Evolutionary conservation across 139 green algal species (phyloP), one percentile per base, ranked within the genome.

Genomic region (Micractinium conductrix): DNA sequence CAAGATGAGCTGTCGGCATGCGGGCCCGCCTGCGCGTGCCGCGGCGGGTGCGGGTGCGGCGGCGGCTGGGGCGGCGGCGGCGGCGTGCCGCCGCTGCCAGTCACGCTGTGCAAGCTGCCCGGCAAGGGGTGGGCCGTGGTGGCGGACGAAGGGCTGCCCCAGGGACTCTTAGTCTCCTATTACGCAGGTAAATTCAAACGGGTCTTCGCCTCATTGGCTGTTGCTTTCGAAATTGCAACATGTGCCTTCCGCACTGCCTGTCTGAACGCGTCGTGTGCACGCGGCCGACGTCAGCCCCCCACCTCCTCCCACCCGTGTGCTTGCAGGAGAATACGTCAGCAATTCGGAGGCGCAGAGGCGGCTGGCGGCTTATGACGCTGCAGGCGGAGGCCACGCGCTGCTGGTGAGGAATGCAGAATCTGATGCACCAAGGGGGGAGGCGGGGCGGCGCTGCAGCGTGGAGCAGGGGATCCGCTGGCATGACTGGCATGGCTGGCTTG

Each of bases 381-480:
- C 38, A 4, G 71, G 70, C 30, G n/a, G 67, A 8, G 91, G 89
- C 2, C 91, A 94, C 87, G 92, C 92, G 26, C 72, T 95, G 37
- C 74, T 94, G 86, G 91, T 93, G 33, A 62, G 53, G 8, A n/a
- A n/a, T n/a, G n/a, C n/a, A n/a, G n/a, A n/a, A n/a, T n/a, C n/a
- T n/a, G n/a, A n/a, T n/a, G n/a, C n/a, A n/a, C n/a, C n/a, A n/a
- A n/a, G n/a, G 43, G 4, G 33, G 40, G 22, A 44, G 45, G n/a
- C 30, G 24, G 24, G 9, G 38, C 65, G 28, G 21, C 12, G 55
- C 55, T 19, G 7, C 55, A 65, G 21, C n/a, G n/a, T n/a, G n/a
- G n/a, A n/a, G n/a, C n/a, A n/a, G n/a, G n/a, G n/a, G n/a, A n/a
- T n/a, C n/a, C n/a, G n/a, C n/a, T n/a, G n/a, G n/a, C n/a, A n/a